These are phyloP conservation scores for Metschnikowia vanudenii DNA, from an alignment of 805 yeast species.

Conservation along the genomic window DNA sequence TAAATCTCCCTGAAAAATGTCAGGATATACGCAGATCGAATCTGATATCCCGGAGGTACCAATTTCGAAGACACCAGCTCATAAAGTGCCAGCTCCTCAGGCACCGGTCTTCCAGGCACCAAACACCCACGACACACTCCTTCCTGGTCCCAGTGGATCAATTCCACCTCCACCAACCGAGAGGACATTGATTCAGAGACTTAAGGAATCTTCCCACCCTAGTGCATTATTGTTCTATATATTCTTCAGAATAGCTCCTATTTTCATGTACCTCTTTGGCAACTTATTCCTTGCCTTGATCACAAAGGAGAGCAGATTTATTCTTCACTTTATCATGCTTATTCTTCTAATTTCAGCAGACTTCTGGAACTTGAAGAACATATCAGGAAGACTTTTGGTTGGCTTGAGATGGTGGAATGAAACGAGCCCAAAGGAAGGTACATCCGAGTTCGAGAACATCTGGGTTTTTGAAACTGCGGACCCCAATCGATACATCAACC, in stretches of 20 bases:
- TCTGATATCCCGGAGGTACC: conserved; percentile 20
- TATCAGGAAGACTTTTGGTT: conserved; percentile 84
- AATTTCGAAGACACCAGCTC: background rate
- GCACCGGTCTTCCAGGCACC: background rate
- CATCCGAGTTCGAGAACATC: conserved; percentile 55
- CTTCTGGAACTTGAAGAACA: conserved; percentile 91
- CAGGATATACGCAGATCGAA: conserved; percentile 32
- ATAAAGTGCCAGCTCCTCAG: background rate
- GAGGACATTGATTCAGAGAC: conserved; percentile 29
- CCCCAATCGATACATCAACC: conserved; percentile 70
- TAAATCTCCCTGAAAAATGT: conserved; percentile 9
- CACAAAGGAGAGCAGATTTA: conserved; percentile 42
- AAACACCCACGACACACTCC: background rate
- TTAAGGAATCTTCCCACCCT: conserved; percentile 78
- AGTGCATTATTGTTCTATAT: conserved; percentile 68
- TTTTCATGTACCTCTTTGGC: conserved; percentile 69
- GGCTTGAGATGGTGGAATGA: conserved; percentile 99
- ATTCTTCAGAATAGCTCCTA: conserved; percentile 59
- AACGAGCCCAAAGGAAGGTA: conserved; percentile 31
- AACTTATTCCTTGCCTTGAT: conserved; percentile 53
- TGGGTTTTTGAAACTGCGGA: conserved; percentile 92
- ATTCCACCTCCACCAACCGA: conserved; percentile 12
- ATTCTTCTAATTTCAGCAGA: conserved; percentile 80
- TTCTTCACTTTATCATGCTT: conserved; percentile 74
- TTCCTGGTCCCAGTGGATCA: conserved; percentile 3